Conservation (phyloP, 2,329 filamentous ascomycete genomes). For the Colletotrichum tropicale region DNA sequence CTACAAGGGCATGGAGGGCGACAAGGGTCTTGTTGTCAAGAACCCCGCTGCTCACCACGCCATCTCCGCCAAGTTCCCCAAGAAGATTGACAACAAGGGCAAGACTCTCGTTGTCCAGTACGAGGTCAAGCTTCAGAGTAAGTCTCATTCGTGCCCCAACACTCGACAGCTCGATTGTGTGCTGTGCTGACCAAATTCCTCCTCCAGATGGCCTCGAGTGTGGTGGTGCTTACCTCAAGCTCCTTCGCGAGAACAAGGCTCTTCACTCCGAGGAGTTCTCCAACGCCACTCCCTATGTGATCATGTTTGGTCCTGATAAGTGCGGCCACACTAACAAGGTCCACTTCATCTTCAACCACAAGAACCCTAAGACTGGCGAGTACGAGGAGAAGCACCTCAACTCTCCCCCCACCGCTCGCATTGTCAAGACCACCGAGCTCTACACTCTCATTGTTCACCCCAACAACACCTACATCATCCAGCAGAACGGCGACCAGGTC, state of each 20-base stretch:
- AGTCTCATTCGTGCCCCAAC: conserved; percentile 38
- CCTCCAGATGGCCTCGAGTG: conserved; percentile 86
- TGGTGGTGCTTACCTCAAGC: conserved; percentile 98
- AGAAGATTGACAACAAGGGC: conserved; percentile 95
- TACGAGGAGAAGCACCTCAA: conserved; percentile 99
- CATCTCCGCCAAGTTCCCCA: conserved; percentile 98
- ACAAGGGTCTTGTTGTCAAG: conserved; percentile 98
- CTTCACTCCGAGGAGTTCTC: conserved; percentile 98
- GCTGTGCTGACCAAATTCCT: background rate
- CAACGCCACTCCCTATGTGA: conserved; percentile 95
- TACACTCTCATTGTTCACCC: conserved; percentile 97
- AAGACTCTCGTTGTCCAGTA: conserved; percentile 98
- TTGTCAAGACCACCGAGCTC: conserved; percentile 89
- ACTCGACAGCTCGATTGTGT: background rate
- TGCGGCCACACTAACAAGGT: conserved; percentile 99
- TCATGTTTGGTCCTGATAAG: conserved; percentile 99
- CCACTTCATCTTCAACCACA: conserved; percentile 99
- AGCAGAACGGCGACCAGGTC: conserved; percentile 86
- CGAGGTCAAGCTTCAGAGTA: conserved; percentile 98
- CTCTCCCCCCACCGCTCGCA: conserved; percentile 81
- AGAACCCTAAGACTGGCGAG: conserved; percentile 99
- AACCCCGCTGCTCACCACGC: conserved; percentile 97
- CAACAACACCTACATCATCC: conserved; percentile 93
- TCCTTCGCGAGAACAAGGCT: conserved; percentile 95
- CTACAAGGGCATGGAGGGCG: conserved; percentile 90